These are phyloP conservation scores for Daldinia vernicosa DNA, from an alignment of 495 filamentous ascomycete genomes.

Conservation along the genomic window DNA sequence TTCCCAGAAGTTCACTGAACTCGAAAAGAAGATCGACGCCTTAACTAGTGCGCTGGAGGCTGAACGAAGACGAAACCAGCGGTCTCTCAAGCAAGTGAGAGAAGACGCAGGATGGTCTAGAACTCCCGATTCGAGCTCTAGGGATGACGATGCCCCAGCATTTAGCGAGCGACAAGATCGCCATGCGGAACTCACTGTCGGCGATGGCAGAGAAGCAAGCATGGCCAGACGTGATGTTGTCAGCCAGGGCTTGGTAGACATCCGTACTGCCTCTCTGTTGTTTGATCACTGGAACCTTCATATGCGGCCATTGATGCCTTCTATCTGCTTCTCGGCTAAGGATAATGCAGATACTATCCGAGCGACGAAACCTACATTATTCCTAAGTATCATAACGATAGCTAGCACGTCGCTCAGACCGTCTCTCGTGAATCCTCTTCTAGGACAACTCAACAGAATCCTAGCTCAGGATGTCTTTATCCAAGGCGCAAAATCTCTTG, in stretches of 20 bases:
- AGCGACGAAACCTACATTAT: conserved; percentile 28
- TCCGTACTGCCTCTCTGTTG: conserved; percentile 15
- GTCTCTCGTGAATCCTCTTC: conserved; percentile 17
- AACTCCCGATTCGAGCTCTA: conserved; percentile 24
- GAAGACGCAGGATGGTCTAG: conserved; percentile 21
- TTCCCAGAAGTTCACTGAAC: conserved; percentile 35
- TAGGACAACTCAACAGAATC: conserved; percentile 27
- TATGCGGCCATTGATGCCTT: conserved; percentile 39
- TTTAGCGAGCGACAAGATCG: neutral
- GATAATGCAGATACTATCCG: conserved; percentile 20
- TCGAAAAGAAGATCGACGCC: conserved; percentile 37
- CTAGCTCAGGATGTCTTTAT: conserved; percentile 37
- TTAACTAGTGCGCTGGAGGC: conserved; percentile 30
- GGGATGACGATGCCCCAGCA: conserved; percentile 4
- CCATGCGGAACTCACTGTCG: neutral
- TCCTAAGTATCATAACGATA: conserved; percentile 36
- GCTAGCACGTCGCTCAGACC: conserved; percentile 27
- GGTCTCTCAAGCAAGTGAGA: conserved; percentile 8
- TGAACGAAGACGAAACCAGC: conserved; percentile 28
- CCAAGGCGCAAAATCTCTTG: conserved; percentile 30
- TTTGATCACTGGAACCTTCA: conserved; percentile 29
- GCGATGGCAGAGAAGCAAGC: neutral
- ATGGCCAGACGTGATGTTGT: conserved; percentile 8
- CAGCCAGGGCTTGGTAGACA: conserved; percentile 25
- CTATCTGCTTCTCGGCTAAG: conserved; percentile 16